Evolutionary conservation across 192 early-diverging fungal genomes (phyloP), one percentile per base, ranked within the genome.

Genomic region (Cetraspora pellucida): DNA sequence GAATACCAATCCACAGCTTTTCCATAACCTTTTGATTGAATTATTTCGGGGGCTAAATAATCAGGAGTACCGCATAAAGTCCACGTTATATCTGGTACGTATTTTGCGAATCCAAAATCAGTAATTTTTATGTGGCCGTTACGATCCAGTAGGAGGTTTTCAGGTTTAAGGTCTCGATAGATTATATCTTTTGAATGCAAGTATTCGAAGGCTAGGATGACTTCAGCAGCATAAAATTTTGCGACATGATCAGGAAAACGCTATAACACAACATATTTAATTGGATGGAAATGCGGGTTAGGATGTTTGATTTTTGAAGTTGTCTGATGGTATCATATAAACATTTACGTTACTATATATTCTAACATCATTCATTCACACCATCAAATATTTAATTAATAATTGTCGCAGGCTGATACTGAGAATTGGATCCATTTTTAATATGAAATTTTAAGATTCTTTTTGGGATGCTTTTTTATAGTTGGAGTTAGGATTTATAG

Each of bases 1-100:
- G 95, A 92, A 89, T 93, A 97, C 96, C 96, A 97, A 84, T 97
- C 96, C 0, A 96, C 96, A 9, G 95, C 93, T 69, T 92, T 91
- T 19, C 95, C 93, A 82, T 96, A 96, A 28, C 95, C 95, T 81
- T 93, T 94, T 66, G 93, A 93, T 84, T 96, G 95, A 82, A 96
- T 95, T 59, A 96, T 93, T 77, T 94, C 93, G 8, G 93, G 93
- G 19, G 93, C 93, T 55, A 96, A 85, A 77, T 94, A 94, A 77
- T 94, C 93, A 52, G 93, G 93, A 0, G 93, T 94, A 3, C 93
- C 93, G 72, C 93, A 94, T 44, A 94, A 81, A 17, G 93, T 93
- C 93, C 93, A 94, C 9, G 93, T 95, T 78, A 89, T 87, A 80
- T 95, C 92, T 10, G 88, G 85, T 1, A 95, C 91, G 74, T 90